Evolutionary conservation across 768 basidiomycete genomes (phyloP), one percentile per base, ranked within the genome.

Genomic region (Tricholoma hemisulphureum): DNA sequence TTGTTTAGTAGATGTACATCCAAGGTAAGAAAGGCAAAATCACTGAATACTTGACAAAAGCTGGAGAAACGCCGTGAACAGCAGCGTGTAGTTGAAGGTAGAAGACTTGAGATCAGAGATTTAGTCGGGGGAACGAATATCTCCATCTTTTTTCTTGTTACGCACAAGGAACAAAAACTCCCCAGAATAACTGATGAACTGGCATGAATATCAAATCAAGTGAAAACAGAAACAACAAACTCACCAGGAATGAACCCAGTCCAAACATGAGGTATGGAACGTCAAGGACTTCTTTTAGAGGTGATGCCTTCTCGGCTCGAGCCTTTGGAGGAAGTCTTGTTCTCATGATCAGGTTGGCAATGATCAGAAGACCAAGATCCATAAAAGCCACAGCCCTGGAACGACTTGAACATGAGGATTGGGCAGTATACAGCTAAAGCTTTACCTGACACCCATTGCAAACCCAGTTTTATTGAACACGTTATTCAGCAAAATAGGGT

Each of bases 401-500:
- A 49, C 16, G 57, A 65, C 52, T 24, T 66, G 58, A 56, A 67
- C 63, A 41, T 62, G 43, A 24, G 66, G 60, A 31, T 71, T 43
- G 32, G 66, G 59, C 20, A 61, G 66, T 28, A 64, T 68, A 63
- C 21, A 10, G 11, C 34, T 5, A 65, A 63, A 37, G 61, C 69
- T 32, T 13, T 60, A 77, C 73, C 79, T 73, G 34, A 81, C 76
- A 29, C 73, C 79, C 73, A 73, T 77, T 13, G 67, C 69, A 60
- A 80, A 81, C 4, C 77, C 76, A 3, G 68, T 55, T 45, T 70
- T 65, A 16, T 65, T 53, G 57, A 80, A 75, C 51, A 84, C 68
- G 51, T 78, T 77, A 60, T 83, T 80, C 4, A 84, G 72, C 57
- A 85, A 71, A 35, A 84, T 73, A 3, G 83, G 83, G 60, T 80